A percentile compares a stretch with the other conserved stretches of the same genome.
Conservation (phyloP, 306 rosid species). For the Citrullus colocynthis region DNA sequence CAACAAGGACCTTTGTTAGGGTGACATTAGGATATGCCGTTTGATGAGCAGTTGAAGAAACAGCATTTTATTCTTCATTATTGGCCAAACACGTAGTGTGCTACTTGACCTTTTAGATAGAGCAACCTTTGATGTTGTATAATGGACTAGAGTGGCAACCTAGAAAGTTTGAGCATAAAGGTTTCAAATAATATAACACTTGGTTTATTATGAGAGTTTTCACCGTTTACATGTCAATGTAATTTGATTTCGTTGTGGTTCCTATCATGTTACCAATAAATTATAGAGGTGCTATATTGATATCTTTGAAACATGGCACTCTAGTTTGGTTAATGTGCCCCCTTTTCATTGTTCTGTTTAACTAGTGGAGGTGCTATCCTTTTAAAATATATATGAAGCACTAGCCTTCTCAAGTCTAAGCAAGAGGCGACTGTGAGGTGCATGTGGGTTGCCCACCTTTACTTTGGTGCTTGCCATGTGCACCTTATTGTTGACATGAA, state of each 20-base stretch:
- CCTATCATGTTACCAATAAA: too few relatives aligned
- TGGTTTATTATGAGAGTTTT: too few relatives aligned
- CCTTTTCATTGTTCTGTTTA: neutral
- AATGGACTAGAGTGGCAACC: neutral
- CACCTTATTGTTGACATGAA: neutral
- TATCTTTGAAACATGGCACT: too few relatives aligned
- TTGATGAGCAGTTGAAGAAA: neutral
- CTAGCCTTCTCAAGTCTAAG: neutral
- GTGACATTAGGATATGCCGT: neutral
- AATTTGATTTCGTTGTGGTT: too few relatives aligned
- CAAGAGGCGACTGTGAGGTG: neutral
- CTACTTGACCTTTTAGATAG: neutral
- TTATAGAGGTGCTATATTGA: too few relatives aligned
- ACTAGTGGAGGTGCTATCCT: neutral
- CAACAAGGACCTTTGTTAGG: neutral
- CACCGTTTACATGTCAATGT: too few relatives aligned
- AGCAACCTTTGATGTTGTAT: neutral
- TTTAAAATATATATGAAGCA: neutral
- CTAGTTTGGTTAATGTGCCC: too few relatives aligned
- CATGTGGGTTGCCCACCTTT: neutral
- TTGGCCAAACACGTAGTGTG: neutral
- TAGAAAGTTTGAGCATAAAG: neutral
- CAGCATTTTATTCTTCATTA: neutral
- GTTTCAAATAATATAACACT: neutral
- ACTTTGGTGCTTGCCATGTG: neutral